These are phyloP conservation scores for Diaporthe sp. DNA, from an alignment of 2,329 filamentous ascomycete species.

Conservation along the genomic window DNA sequence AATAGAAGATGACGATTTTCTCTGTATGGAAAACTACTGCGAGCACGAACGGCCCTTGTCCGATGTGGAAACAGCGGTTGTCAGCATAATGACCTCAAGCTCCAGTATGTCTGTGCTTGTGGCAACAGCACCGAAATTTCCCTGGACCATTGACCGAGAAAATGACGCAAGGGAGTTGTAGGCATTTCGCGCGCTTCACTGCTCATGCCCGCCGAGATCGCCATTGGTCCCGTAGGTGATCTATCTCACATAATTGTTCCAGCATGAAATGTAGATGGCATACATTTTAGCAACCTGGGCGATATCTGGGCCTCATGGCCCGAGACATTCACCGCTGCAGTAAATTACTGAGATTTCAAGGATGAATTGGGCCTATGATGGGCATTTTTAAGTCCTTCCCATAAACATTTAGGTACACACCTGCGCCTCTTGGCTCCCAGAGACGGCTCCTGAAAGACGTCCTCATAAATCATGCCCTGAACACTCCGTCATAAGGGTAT, in stretches of 20 bases:
- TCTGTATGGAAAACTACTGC: too few species aligned
- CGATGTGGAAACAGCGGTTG: too few species aligned
- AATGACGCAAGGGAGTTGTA: too few species aligned
- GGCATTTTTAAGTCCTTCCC: neutral
- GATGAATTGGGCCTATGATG: neutral
- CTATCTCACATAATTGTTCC: neutral
- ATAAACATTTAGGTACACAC: conserved; percentile 2
- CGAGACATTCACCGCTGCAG: neutral
- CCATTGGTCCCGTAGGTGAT: too few species aligned
- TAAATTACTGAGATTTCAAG: neutral
- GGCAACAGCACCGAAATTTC: too few species aligned
- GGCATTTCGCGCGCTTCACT: neutral
- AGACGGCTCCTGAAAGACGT: conserved; percentile 9
- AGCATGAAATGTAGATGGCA: neutral
- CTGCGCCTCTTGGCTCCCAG: neutral
- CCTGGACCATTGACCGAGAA: too few species aligned
- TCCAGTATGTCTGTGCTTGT: too few species aligned
- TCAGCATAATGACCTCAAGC: too few species aligned
- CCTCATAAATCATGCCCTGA: neutral
- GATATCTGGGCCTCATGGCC: neutral
- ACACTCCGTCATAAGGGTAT: neutral
- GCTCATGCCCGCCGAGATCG: neutral
- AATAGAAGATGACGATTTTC: too few species aligned
- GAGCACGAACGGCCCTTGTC: too few species aligned
- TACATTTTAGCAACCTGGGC: too few species aligned